Conservation (phyloP, 176 grass and related monocot species). For the Melocanna baccifera region DNA sequence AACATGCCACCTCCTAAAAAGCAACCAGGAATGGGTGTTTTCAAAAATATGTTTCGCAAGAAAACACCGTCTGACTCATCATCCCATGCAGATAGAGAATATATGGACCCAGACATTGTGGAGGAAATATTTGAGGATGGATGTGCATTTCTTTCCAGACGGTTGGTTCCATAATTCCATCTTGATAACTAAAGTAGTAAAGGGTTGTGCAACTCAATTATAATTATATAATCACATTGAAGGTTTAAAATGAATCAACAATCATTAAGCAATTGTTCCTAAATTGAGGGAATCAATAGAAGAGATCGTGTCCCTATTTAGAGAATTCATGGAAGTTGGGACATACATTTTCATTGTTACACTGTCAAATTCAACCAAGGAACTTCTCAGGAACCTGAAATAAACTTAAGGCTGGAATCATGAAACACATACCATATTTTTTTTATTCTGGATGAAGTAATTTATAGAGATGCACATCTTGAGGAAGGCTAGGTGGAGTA, state of each 20-base stretch:
- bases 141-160: slow-evolving; percentile 65
- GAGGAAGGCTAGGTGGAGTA: neutral
- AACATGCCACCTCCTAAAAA: slow-evolving; percentile 56
- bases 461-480: neutral
- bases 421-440: neutral
- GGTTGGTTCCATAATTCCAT: slow-evolving; percentile 48
- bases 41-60: slow-evolving; percentile 87
- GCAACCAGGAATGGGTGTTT: slow-evolving; percentile 75
- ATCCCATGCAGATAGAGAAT: slow-evolving; percentile 61
- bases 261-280: neutral
- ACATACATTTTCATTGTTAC: neutral
- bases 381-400: neutral
- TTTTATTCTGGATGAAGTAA: neutral
- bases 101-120: slow-evolving; percentile 64
- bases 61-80: slow-evolving; percentile 61
- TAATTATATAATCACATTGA: neutral
- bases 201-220: neutral
- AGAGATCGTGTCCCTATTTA: neutral
- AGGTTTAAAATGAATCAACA: neutral
- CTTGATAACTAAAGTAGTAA: neutral
- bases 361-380: neutral
- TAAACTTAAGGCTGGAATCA: neutral
- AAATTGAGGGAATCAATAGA: neutral
- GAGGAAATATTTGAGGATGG: slow-evolving; percentile 94
- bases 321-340: neutral